Evolutionary conservation across 1,284 basidiomycete genomes (phyloP), one percentile per base, ranked within the genome.

Genomic region (Rhodotorula sp.): DNA sequence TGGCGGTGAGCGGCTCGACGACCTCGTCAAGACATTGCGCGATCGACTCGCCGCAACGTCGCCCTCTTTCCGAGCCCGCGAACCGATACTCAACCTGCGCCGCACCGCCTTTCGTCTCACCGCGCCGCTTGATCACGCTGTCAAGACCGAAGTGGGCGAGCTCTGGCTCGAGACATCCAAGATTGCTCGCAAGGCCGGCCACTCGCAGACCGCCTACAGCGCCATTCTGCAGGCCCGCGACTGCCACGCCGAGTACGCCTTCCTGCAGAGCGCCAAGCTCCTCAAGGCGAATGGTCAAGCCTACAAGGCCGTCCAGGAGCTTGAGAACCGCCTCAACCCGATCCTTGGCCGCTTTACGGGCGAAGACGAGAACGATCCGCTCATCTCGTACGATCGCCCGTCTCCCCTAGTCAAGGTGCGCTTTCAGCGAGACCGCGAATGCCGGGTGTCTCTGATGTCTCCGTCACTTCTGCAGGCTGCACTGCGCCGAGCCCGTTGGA

Each of bases 141-240:
- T 64, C 34, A 57, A 83, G 52, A 82, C 82, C 14, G 89, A 91
- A 75, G 88, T 94, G 49, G 91, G 92, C 3, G 86, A 87, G 63
- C 88, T 92, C 1, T 99, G 97, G 97, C 87, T 99, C 21, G 85
- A 88, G 25, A 97, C 92, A 68, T 91, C 95, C 23, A 98, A 97
- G 80, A 94, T 95, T 71, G 96, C 97, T 19, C 86, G 97, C 62
- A 97, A 97, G 80, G 92, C 94, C 0, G 91, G 92, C 0, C 96
- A 99, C 81, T 90, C 88, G 84, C 97, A 99, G 83, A 97, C 96
- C 0, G 94, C 97, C 4, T 99, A 99, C 80, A 97, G 92, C 78
- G 95, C 97, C 2, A 89, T 93, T 66, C 85, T 99, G 1, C 97
- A 99, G 82, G 93, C 94, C 0, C 87, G 89, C 67, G 90, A 93